Evolutionary conservation across 768 basidiomycete species (phyloP), one percentile per base, ranked within the genome.

Genomic region (Amanita fuliginea): DNA sequence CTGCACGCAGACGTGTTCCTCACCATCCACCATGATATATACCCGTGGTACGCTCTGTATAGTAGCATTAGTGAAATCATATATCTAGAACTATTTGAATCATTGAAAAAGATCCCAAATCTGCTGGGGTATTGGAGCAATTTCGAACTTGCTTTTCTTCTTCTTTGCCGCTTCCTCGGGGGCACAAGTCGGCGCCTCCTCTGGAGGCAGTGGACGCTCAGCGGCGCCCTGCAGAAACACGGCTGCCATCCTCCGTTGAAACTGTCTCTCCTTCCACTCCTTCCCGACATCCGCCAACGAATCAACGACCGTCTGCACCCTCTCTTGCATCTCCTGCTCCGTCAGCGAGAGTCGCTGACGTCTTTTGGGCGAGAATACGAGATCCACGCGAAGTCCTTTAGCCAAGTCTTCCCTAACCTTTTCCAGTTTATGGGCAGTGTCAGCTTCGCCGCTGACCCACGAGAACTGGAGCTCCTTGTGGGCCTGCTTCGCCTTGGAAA

Each of bases 391-490:
- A 28, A 67, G 62, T 0, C 83, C 84, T 54, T 77, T 77, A 55
- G 74, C 75, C 48, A 92, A 63, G 34, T 82, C 75, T 46, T 72
- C 67, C 45, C 68, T 62, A 18, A 73, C 74, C 61, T 80, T 81
- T 47, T 66, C 68, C 30, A 90, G 51, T 61, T 87, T 90, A 62
- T 83, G 82, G 33, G 68, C 69, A 16, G 81, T 57, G 57, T 92
- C 89, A 6, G 71, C 75, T 26, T 60, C 54, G 6, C 67, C 76
- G 10, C 80, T 74, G 2, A 68, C 70, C 84, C 86, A 91, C 10
- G 80, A 78, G 41, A 91, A 58, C 63, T 85, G 82, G 4, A 87
- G 67, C 66, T 86, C 81, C 67, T 88, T 89, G 47, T 66, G 59
- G 18, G 60, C 51, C 51, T 69, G 61, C 46, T 65, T 60, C 40